A percentile compares a stretch with the other conserved stretches of the same genome.
phyloP scores from a whole-genome alignment of 768 basidiomycete species.

The Pleurotus eryngii region DNA sequence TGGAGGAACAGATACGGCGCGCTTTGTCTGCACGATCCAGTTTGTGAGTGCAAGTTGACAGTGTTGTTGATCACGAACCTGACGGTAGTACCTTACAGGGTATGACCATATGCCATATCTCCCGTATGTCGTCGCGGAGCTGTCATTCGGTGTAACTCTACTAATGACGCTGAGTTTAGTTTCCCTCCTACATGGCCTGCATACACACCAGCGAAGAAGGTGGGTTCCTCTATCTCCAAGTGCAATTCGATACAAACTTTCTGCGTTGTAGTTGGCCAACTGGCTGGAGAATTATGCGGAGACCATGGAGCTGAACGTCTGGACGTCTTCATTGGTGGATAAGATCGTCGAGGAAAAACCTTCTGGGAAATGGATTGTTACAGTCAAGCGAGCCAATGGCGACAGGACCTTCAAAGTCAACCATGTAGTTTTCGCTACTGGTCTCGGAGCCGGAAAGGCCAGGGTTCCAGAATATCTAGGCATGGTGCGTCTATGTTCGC shows the following conservation, averaged over 20 bases:
- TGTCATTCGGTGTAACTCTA: background rate
- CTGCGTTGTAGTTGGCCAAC: constrained; percentile 42
- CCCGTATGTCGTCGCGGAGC: constrained; percentile 31
- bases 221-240: background rate
- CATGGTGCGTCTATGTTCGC: constrained; percentile 23
- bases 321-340: constrained; percentile 38
- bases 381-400: constrained; percentile 28
- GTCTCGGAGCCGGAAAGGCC: constrained; percentile 42
- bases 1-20: constrained; percentile 62
- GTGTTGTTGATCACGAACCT: constrained; percentile 1
- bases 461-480: constrained; percentile 44
- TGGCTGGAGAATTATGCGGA: constrained; percentile 58
- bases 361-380: constrained; percentile 36
- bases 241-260: too few relatives aligned
- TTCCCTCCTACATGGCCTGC: constrained; percentile 62
- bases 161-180: constrained; percentile 13
- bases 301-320: constrained; percentile 49
- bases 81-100: constrained; percentile 18
- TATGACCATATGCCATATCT: constrained; percentile 44
- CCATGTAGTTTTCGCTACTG: constrained; percentile 55
- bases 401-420: constrained; percentile 35
- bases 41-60: constrained; percentile 32
- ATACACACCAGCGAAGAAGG: constrained; percentile 49
- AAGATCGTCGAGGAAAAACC: constrained; percentile 27
- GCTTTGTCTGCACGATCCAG: constrained; percentile 51